phyloP scores from a whole-genome alignment of 2,329 filamentous ascomycete species.

The Lasiodiplodia hormozganensis region DNA sequence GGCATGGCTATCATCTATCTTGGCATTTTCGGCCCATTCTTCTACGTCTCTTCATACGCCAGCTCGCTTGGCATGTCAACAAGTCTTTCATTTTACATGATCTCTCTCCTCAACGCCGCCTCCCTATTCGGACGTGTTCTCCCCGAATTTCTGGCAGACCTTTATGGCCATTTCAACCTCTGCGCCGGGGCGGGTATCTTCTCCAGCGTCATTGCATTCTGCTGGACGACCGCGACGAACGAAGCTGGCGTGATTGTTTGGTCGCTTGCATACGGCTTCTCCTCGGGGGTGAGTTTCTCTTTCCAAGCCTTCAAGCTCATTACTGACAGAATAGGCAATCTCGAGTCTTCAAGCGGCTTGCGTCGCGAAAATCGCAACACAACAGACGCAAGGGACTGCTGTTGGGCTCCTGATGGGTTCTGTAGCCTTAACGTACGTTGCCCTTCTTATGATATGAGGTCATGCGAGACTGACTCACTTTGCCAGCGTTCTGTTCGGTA shows the following conservation, averaged over 20 bases:
- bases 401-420: conserved; percentile 16
- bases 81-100: conserved; percentile 48
- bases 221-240: conserved; percentile 52
- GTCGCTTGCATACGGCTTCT: conserved; percentile 58
- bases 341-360: conserved; percentile 6
- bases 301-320: not conserved
- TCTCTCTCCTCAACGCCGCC: conserved; percentile 33
- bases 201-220: conserved; percentile 54
- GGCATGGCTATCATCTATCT: conserved; percentile 37
- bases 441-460: too few species aligned
- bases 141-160: conserved; percentile 16
- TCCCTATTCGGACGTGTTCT: conserved; percentile 15
- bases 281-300: conserved; percentile 47
- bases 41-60: conserved; percentile 40
- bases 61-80: not conserved
- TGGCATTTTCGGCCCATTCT: conserved; percentile 42
- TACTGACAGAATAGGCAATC: conserved; percentile 3
- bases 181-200: conserved; percentile 39
- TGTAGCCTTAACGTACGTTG: conserved; percentile 13
- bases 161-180: conserved; percentile 53
- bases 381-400: conserved; percentile 7
- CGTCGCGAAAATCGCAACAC: conserved; percentile 3
- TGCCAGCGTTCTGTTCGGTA: conserved; percentile 10
- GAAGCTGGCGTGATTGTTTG: conserved; percentile 55
- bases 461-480: not conserved